Evolutionary conservation across 129 eudicot species (phyloP).

Genomic region (Apium graveolens): DNA sequence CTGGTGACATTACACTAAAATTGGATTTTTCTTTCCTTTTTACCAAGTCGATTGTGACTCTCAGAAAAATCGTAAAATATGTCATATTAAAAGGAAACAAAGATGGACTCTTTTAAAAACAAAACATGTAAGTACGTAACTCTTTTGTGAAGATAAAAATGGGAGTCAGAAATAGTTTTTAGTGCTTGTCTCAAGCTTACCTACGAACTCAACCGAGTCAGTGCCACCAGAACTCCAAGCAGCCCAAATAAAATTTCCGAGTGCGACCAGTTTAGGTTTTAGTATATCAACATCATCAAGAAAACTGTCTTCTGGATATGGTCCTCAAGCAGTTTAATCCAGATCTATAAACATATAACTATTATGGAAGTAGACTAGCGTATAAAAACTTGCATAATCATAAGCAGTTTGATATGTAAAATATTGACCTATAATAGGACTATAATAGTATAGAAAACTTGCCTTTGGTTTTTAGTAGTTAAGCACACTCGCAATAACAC

Average conservation of each 20-base stretch:
- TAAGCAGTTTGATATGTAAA: too few species aligned
- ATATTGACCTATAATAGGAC: too few species aligned
- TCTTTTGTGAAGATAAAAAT: background rate
- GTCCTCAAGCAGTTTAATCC: slow-evolving; percentile 99
- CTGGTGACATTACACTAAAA: background rate
- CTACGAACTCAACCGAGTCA: slow-evolving; percentile 79
- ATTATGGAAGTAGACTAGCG: too few species aligned
- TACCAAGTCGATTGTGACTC: background rate
- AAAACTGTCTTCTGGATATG: slow-evolving; percentile 82
- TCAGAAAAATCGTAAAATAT: background rate
- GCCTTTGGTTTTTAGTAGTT: too few species aligned
- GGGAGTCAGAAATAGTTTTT: background rate
- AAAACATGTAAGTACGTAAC: background rate
- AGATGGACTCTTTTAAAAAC: background rate
- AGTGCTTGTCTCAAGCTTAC: slow-evolving; percentile 28
- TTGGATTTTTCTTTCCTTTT: background rate
- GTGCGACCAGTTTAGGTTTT: slow-evolving; percentile 92
- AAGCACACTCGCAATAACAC: too few species aligned
- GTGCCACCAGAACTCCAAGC: slow-evolving; percentile 97
- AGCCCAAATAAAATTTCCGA: slow-evolving; percentile 92
- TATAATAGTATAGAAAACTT: too few species aligned
- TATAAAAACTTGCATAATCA: too few species aligned
- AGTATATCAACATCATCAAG: slow-evolving; percentile 75
- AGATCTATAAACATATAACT: too few species aligned
- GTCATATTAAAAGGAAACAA: background rate